Conservation (phyloP, 2,329 filamentous ascomycete species). For the Raffaelea albimanens region DNA sequence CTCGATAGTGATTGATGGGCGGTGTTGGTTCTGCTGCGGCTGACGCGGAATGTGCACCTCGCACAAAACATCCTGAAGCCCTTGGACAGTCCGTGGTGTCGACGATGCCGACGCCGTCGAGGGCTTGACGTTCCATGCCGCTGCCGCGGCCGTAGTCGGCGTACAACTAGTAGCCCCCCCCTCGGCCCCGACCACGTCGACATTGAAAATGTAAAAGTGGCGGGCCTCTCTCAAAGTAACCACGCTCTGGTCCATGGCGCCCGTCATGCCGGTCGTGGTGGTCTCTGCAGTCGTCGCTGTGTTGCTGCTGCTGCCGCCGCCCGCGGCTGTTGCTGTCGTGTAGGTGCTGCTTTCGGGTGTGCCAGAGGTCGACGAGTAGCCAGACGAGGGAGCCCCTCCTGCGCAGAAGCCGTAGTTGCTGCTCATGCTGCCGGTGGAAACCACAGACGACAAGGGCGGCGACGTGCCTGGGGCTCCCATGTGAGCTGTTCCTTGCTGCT, state of each 20-base stretch:
- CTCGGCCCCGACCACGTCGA: background rate
- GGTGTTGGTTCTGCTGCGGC: background rate
- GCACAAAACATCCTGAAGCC: background rate
- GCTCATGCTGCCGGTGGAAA: background rate
- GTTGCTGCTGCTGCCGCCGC: background rate
- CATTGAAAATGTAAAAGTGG: constrained; percentile 7
- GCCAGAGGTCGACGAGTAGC: background rate
- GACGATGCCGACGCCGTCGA: background rate
- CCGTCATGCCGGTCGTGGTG: background rate
- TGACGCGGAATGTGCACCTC: background rate
- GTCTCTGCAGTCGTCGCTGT: background rate
- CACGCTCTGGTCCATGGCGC: background rate
- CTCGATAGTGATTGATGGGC: background rate
- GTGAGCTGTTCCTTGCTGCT: background rate
- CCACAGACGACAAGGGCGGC: background rate
- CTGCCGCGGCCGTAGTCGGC: background rate
- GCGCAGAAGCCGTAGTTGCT: too few species aligned
- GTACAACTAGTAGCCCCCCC: background rate
- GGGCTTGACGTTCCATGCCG: background rate
- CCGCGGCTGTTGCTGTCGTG: background rate
- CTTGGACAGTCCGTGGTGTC: background rate
- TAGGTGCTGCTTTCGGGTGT: background rate
- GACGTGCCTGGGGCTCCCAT: background rate
- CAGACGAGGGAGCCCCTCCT: background rate
- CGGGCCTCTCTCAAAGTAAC: constrained; percentile 2